phyloP scores from a whole-genome alignment of 768 basidiomycete species.

The Lanmaoa rubissima region DNA sequence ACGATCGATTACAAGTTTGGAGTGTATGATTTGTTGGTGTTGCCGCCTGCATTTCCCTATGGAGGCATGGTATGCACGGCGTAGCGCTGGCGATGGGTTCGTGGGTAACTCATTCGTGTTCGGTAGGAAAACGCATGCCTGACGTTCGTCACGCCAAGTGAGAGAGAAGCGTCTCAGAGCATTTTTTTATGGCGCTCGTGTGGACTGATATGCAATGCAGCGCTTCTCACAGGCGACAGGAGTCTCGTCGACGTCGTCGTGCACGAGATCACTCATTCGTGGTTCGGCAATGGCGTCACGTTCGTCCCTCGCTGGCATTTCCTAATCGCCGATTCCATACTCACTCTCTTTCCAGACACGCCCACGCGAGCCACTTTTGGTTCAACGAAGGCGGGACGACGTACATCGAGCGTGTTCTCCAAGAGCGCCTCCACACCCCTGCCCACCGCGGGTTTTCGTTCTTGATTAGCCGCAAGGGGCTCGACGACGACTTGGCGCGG shows the following conservation, averaged over 20 bases:
- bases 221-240: constrained; percentile 83
- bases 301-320: constrained; percentile 22
- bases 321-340: not conserved
- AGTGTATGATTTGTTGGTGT: constrained; percentile 83
- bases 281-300: constrained; percentile 91
- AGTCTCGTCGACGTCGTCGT: constrained; percentile 88
- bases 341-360: constrained; percentile 42
- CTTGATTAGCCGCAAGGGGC: constrained; percentile 69
- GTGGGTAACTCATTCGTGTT: not conserved
- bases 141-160: constrained; percentile 85
- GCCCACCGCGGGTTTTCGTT: constrained; percentile 79
- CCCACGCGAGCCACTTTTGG: constrained; percentile 78
- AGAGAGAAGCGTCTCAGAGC: constrained; percentile 15
- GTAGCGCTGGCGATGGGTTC: not conserved
- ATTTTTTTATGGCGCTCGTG: not conserved
- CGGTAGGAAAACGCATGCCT: constrained; percentile 82
- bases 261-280: constrained; percentile 83
- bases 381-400: constrained; percentile 94
- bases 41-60: constrained; percentile 90
- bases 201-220: constrained; percentile 31
- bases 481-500: constrained; percentile 63
- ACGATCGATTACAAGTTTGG: constrained; percentile 78
- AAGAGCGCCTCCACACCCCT: constrained; percentile 65
- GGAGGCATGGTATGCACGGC: constrained; percentile 68
- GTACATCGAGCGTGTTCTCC: constrained; percentile 83